phyloP scores from a whole-genome alignment of 257 asterid species.

The Jaltomata sinuosa region DNA sequence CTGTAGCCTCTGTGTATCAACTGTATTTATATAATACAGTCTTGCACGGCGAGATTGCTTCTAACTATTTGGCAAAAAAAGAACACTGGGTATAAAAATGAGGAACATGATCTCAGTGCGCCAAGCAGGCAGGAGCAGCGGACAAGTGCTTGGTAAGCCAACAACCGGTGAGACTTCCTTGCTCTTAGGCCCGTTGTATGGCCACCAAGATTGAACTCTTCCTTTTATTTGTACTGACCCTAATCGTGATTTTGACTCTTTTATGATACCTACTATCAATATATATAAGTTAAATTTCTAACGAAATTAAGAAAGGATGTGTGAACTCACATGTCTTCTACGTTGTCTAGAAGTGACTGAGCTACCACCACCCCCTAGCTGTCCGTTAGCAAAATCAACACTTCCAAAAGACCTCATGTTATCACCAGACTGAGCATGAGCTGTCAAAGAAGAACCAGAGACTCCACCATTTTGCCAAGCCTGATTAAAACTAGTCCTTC shows the following conservation, averaged over 20 bases:
- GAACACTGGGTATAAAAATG: no score
- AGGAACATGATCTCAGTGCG: no score
- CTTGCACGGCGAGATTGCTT: no score
- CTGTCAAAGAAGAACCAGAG: conserved; percentile 8
- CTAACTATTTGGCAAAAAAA: no score
- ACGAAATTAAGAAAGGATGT: neutral
- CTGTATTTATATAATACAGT: no score
- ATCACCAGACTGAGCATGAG: conserved; percentile 11
- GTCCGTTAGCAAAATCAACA: conserved; percentile 50
- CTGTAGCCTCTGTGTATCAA: no score
- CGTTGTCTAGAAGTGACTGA: conserved; percentile 21
- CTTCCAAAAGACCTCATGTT: conserved; percentile 23
- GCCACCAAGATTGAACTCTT: no score
- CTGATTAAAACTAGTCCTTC: conserved; percentile 42
- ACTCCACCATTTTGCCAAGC: conserved; percentile 68
- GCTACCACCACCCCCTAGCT: conserved; percentile 2
- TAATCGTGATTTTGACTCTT: neutral
- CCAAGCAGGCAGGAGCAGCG: no score
- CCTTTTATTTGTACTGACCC: neutral
- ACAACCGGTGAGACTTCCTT: no score
- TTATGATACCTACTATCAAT: neutral
- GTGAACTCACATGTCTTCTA: conserved; percentile 43
- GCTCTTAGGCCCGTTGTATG: no score
- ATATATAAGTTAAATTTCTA: neutral
- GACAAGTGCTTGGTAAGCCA: no score